phyloP scores from a whole-genome alignment of 2,329 filamentous ascomycete species.

The Cladorrhinum sp. region DNA sequence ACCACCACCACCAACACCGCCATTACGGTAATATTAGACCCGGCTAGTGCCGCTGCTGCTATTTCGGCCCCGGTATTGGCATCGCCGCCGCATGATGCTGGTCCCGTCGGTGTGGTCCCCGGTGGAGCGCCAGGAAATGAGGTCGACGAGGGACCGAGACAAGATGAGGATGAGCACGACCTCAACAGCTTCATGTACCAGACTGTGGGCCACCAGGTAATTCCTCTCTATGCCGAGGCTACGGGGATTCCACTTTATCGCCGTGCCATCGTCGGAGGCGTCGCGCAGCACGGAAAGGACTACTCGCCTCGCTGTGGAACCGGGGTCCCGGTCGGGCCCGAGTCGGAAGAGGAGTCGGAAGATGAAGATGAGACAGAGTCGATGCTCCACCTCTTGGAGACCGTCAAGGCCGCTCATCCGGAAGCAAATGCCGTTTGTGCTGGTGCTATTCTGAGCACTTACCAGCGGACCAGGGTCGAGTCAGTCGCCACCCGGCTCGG shows the following conservation, averaged over 20 bases:
- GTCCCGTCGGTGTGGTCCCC: neutral
- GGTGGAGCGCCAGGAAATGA: conserved; percentile 26
- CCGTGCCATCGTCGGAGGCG: conserved; percentile 67
- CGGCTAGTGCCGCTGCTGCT: conserved; percentile 21
- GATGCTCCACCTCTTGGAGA: conserved; percentile 69
- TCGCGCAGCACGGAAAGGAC: conserved; percentile 67
- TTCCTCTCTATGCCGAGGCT: conserved; percentile 78
- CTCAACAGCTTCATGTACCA: conserved; percentile 99
- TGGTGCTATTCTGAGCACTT: conserved; percentile 90
- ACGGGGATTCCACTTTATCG: conserved; percentile 83
- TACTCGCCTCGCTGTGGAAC: conserved; percentile 49
- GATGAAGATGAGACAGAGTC: conserved; percentile 80
- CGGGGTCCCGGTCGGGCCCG: neutral
- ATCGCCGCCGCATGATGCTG: neutral
- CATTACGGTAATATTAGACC: conserved; percentile 6
- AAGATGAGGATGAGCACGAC: conserved; percentile 54
- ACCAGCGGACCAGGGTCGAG: conserved; percentile 94
- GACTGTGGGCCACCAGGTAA: conserved; percentile 84
- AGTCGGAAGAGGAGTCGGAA: conserved; percentile 11
- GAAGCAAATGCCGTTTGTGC: conserved; percentile 82
- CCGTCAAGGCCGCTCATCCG: conserved; percentile 67
- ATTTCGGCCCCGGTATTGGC: conserved; percentile 12
- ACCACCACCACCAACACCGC: conserved; percentile 8
- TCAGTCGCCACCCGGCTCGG: conserved; percentile 83
- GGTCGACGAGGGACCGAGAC: conserved; percentile 31